Conservation (phyloP, 805 yeast genomes). For the Isabelozyma gotoi region DNA sequence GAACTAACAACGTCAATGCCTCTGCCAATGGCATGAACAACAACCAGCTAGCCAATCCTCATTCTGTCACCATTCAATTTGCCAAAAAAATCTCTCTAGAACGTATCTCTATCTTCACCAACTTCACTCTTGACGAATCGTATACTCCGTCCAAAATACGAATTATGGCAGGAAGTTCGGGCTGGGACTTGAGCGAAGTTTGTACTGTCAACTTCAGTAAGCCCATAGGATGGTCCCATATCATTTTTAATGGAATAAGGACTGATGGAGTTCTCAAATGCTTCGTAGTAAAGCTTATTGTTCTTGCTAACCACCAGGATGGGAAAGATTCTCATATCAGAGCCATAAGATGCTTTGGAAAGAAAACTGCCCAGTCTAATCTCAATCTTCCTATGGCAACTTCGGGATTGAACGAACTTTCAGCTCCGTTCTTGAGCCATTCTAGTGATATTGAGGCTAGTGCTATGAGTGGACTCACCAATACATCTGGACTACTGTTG, state of each 20-base stretch:
- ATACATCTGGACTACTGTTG: slow-evolving; percentile 29
- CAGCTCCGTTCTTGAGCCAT: not conserved
- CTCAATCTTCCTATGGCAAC: slow-evolving; percentile 12
- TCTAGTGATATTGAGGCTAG: slow-evolving; percentile 8
- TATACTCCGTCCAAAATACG: slow-evolving; percentile 80
- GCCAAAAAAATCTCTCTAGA: slow-evolving; percentile 71
- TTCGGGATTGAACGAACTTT: not conserved
- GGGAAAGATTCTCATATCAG: slow-evolving; percentile 95
- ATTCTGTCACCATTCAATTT: slow-evolving; percentile 74
- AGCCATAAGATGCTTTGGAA: slow-evolving; percentile 59
- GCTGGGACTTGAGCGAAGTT: slow-evolving; percentile 73
- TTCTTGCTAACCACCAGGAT: slow-evolving; percentile 82
- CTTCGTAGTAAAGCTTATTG: slow-evolving; percentile 59
- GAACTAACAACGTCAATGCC: slow-evolving; percentile 18
- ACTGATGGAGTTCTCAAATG: slow-evolving; percentile 62
- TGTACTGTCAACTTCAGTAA: slow-evolving; percentile 55
- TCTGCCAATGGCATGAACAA: slow-evolving; percentile 22
- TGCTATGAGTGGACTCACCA: slow-evolving; percentile 22
- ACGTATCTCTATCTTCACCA: slow-evolving; percentile 68
- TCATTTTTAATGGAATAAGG: slow-evolving; percentile 55
- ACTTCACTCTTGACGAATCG: slow-evolving; percentile 77
- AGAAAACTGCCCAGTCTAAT: slow-evolving; percentile 20
- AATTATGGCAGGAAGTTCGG: slow-evolving; percentile 66
- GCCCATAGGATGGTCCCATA: slow-evolving; percentile 79
- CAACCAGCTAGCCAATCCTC: slow-evolving; percentile 65